phyloP scores from a whole-genome alignment of 768 basidiomycete species.

The Boletus rubroflammeus region DNA sequence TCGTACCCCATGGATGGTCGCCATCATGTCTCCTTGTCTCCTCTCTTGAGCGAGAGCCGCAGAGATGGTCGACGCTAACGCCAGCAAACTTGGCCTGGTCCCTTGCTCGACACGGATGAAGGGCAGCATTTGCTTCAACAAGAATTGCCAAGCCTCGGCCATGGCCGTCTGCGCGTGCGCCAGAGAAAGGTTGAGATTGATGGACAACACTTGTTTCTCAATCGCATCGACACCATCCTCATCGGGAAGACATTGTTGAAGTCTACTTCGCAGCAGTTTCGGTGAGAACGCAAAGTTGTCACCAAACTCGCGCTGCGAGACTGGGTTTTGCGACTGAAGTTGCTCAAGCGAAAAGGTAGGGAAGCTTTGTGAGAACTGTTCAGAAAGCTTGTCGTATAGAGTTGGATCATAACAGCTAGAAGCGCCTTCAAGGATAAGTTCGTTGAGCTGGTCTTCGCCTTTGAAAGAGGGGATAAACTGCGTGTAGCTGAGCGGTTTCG shows the following conservation, averaged over 20 bases:
- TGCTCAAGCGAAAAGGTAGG: conserved; percentile 62
- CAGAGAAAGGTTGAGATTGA: conserved; percentile 87
- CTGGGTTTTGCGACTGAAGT: conserved; percentile 57
- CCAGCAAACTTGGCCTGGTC: conserved; percentile 53
- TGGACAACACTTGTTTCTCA: conserved; percentile 59
- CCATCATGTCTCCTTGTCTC: conserved; percentile 81
- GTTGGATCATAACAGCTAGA: conserved; percentile 69
- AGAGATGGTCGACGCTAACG: conserved; percentile 61
- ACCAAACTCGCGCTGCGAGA: conserved; percentile 72
- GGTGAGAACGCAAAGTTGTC: conserved; percentile 74
- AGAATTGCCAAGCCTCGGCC: conserved; percentile 72
- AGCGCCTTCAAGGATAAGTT: conserved; percentile 65
- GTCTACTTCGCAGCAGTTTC: conserved; percentile 53
- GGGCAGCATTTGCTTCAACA: conserved; percentile 61
- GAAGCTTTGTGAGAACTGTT: conserved; percentile 48
- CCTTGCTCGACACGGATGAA: conserved; percentile 60
- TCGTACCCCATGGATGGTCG: conserved; percentile 71
- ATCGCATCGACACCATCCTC: conserved; percentile 44
- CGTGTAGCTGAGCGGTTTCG: conserved; percentile 58
- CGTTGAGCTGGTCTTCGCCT: conserved; percentile 59
- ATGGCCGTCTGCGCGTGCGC: conserved; percentile 73
- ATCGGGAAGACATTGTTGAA: conserved; percentile 39
- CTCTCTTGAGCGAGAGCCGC: conserved; percentile 62
- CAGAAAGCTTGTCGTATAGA: conserved; percentile 60
- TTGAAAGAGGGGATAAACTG: conserved; percentile 56